Evolutionary conservation across 1,284 basidiomycete species (phyloP), one percentile per base, ranked within the genome.

Genomic region (Paramarasmius palmivorus): DNA sequence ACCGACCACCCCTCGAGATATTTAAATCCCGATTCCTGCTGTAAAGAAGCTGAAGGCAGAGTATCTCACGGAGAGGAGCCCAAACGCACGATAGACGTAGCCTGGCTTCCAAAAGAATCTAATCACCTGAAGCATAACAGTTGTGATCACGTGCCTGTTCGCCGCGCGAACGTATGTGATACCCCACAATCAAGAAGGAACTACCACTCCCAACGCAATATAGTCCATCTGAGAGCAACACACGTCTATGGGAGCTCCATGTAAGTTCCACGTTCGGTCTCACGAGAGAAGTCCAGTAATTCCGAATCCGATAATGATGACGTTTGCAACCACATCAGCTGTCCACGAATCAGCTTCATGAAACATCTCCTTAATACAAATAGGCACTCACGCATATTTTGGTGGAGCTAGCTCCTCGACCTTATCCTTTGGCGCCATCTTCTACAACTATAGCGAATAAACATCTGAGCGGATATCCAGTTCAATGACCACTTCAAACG

Each of bases 301-400:
- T 75, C 12, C 79, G 76, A 59, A n/a, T n/a, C 84, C 79, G 45
- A 79, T 66, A 23, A 84, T 77, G 14, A 83, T 73, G n/a, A 25
- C 82, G 72, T 60, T 82, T 84, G 63, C 81, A 83, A 42, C 79
- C 79, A n/a, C n/a, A 19, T 75, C 74, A 48, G 77, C 77, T 80
- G 49, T 40, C n/a, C n/a, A n/a, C n/a, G 50, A 37, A n/a, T 57
- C 36, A 26, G 26, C n/a, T 50, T 17, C 52, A 46, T 52, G 12
- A n/a, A 17, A 44, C 40, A 12, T 19, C 32, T 45, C 15, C 1
- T 37, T 9, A 26, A 14, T 34, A 19, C n/a, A 8, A 50, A 9
- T 26, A 44, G 38, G 12, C 42, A 59, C 76, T 37, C 60, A 79
- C 80, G 69, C n/a, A 65, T 76, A 83, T 12, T 68, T 63, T 2